These are phyloP conservation scores for Inonotus hispidus DNA, from an alignment of 1,284 basidiomycete species.

Conservation along the genomic window DNA sequence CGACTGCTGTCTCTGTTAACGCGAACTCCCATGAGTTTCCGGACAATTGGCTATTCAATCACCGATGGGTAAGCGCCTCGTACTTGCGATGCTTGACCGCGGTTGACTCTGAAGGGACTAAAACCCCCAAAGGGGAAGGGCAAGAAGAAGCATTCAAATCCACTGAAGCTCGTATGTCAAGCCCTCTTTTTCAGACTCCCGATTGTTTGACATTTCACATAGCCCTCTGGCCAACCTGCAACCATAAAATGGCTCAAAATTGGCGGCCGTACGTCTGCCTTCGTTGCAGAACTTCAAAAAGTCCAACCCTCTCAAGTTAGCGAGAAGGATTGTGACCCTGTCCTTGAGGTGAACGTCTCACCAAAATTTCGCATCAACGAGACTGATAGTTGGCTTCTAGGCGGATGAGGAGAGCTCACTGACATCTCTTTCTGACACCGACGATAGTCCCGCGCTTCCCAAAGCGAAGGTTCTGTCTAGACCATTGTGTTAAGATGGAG, in stretches of 20 bases:
- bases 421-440: conserved; percentile 28
- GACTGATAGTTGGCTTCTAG: neutral
- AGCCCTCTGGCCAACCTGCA: conserved; percentile 68
- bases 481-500: neutral
- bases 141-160: conserved; percentile 47
- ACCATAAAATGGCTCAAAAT: conserved; percentile 77
- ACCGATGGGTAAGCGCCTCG: conserved; percentile 54
- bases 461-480: neutral
- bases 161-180: conserved; percentile 50
- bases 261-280: conserved; percentile 77
- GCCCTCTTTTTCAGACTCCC: conserved; percentile 12
- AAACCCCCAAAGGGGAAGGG: conserved; percentile 59
- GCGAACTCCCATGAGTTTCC: conserved; percentile 74
- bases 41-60: conserved; percentile 63
- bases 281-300: conserved; percentile 62
- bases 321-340: neutral
- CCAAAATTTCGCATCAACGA: neutral
- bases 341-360: neutral
- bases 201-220: conserved; percentile 1
- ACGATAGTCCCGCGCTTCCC: conserved; percentile 13
- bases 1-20: conserved; percentile 62
- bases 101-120: conserved; percentile 4
- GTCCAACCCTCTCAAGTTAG: neutral
- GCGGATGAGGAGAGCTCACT: conserved; percentile 29
- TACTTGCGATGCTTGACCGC: conserved; percentile 12